Base-by-base conservation (phyloP, 163 green algal species). In the Scenedesmus sp. region DNA sequence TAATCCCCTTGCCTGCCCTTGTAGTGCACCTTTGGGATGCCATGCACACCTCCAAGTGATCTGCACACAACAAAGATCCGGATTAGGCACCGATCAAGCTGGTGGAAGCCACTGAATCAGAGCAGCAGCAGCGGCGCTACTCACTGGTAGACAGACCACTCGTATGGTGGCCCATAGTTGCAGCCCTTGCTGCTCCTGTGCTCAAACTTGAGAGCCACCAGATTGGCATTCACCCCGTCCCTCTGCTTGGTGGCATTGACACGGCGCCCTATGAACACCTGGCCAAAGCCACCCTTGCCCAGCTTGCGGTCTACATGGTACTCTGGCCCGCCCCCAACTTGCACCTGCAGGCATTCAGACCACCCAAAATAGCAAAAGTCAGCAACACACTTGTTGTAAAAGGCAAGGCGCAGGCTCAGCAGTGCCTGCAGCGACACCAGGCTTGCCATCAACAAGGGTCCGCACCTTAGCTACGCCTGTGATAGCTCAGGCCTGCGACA, bases 1-100 rank as follows among this genome's bases (percentile, higher is more conserved):
- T 99, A 99, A 90, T 99, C 98, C 0, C 97, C 97, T 89, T 99
- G 98, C n/a, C 97, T 93, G 20, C 98, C 98, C 93, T 99, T 99
- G 96, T 97, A 99, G 93, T 99, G 98, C 61, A 99, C 98, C 85
- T 97, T 98, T 5, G 98, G 98, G 65, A 99, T 97, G 42, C 98
- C 98, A 91, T 97, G 94, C 2, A 98, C 96, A 83, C 96, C 97
- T 16, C 97, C 97, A 42, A 99, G 94, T 13, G 89, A 92, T 53
- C 89, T 92, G 53, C 43, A 51, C 6, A 53, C 15, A 49, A 26
- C 26, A 18, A 80, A 78, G 10, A 22, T 26, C 46, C 12, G 26
- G 30, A 76, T 44, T 35, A 81, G 13, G 18, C 12, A 15, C 15
- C 33, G 72, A 49, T 81, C 72, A n/a, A 49, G 33, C 72, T 12